A percentile compares a stretch with the other conserved stretches of the same genome.
Evolutionary conservation across 768 basidiomycete species (phyloP).

Genomic region (Macrolepiota fuliginosa): DNA sequence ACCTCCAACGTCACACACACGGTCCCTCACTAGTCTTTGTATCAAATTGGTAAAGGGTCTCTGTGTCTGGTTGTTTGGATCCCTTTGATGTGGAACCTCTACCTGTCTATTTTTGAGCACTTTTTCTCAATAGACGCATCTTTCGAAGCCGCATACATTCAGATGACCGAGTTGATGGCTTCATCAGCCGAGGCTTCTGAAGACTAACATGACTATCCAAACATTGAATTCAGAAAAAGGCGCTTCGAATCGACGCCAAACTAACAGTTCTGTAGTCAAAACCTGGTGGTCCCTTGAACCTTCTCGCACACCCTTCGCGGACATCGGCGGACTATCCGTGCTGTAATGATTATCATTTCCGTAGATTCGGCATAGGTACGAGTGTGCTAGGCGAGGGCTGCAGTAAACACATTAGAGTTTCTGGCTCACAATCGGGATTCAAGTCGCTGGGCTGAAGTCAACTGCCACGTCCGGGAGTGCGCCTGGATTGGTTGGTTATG

Average conservation of each 20-base stretch:
- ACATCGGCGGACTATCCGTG: background rate
- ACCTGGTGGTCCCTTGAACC: background rate
- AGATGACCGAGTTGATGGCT: background rate
- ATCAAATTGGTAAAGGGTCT: background rate
- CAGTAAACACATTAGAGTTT: too few relatives aligned
- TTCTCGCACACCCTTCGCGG: background rate
- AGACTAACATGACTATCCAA: background rate
- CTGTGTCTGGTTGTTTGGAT: background rate
- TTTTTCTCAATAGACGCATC: constrained; percentile 3
- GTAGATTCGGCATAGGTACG: background rate
- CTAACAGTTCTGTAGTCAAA: background rate
- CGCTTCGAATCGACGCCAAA: background rate
- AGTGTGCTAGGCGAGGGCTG: too few relatives aligned
- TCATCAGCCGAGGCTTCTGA: background rate
- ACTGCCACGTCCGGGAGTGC: background rate
- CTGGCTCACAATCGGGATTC: background rate
- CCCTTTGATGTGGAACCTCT: background rate
- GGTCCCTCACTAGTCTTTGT: background rate
- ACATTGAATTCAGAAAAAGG: background rate
- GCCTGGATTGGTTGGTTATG: background rate
- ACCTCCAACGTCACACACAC: background rate
- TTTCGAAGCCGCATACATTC: background rate
- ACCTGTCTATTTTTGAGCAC: background rate
- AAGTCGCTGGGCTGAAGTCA: background rate
- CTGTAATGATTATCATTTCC: background rate